Evolutionary conservation across 2,329 filamentous ascomycete genomes (phyloP).

Genomic region (Pezizomycotina sp.): DNA sequence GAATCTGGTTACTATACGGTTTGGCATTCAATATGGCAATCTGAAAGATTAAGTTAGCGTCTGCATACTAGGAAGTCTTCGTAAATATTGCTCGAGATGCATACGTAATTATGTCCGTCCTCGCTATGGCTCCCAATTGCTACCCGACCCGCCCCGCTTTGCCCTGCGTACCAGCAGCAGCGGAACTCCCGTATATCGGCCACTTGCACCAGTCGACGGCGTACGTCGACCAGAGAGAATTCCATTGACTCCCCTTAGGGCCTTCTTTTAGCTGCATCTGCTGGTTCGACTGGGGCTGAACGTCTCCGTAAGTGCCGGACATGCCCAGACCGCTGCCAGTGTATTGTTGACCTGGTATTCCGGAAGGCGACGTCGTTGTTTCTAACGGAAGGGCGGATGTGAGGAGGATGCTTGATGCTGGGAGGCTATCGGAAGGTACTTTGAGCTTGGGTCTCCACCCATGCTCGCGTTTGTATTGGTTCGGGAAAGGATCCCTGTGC

Average conservation of each 20-base stretch:
- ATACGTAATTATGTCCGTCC: constrained; percentile 93
- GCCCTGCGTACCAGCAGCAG: constrained; percentile 22
- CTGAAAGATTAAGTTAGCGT: constrained; percentile 40
- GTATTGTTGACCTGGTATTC: too few species aligned
- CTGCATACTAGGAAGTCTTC: constrained; percentile 30
- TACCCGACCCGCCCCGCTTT: constrained; percentile 66
- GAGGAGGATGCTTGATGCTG: constrained; percentile 12
- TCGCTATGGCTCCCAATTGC: constrained; percentile 92
- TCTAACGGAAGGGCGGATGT: constrained; percentile 6
- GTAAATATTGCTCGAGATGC: constrained; percentile 25
- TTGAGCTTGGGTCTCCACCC: constrained; percentile 13
- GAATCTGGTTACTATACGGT: too few species aligned
- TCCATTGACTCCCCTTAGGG: constrained; percentile 14
- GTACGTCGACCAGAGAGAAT: constrained; percentile 71
- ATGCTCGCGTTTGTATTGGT: constrained; percentile 14
- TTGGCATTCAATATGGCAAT: constrained; percentile 18
- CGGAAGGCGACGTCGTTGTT: too few species aligned
- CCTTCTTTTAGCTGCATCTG: constrained; percentile 14
- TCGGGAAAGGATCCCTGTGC: too few species aligned
- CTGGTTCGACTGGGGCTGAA: too few species aligned
- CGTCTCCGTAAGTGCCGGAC: too few species aligned
- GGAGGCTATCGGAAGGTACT: constrained; percentile 16
- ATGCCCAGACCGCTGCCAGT: too few species aligned
- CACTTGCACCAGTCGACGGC: constrained; percentile 99
- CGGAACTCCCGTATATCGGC: constrained; percentile 52